These are phyloP conservation scores for Candida mattraensis DNA, from an alignment of 805 yeast species.

Conservation along the genomic window DNA sequence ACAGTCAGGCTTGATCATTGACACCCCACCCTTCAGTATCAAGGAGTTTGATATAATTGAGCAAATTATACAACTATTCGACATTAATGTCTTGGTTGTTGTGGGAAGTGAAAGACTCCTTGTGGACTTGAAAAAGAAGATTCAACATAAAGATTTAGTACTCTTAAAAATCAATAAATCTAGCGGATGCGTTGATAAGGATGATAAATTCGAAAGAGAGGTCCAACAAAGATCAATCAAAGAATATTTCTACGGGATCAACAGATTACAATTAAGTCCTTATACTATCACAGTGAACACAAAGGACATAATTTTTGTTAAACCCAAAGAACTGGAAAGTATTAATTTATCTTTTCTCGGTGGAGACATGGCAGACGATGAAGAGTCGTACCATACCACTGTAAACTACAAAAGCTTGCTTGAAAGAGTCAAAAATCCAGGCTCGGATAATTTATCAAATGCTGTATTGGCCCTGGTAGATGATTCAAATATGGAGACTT, in stretches of 20 bases:
- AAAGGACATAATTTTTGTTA: constrained; percentile 59
- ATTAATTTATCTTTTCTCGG: constrained; percentile 26
- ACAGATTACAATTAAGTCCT: constrained; percentile 70
- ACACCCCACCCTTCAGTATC: constrained; percentile 64
- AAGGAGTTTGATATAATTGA: constrained; percentile 54
- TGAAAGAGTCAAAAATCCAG: constrained; percentile 40
- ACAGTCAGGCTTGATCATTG: constrained; percentile 64
- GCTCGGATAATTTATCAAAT: constrained; percentile 63
- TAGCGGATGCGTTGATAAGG: constrained; percentile 76
- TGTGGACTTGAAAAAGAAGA: constrained; percentile 58
- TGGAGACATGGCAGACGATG: constrained; percentile 29
- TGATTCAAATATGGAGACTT: constrained; percentile 30
- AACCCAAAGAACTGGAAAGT: constrained; percentile 42
- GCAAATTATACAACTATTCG: constrained; percentile 57
- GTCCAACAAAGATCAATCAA: constrained; percentile 74
- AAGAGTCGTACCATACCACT: constrained; percentile 11
- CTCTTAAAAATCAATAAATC: constrained; percentile 66
- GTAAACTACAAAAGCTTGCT: constrained; percentile 18
- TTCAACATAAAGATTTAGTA: constrained; percentile 37
- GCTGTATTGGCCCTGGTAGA: constrained; percentile 50
- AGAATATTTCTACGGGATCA: constrained; percentile 87
- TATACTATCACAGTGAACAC: constrained; percentile 76
- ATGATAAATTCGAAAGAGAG: constrained; percentile 66
- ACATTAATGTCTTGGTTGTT: constrained; percentile 58
- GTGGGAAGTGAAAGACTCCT: constrained; percentile 74